Percentiles rank a stretch among this genome's conserved stretches.
phyloP scores from a whole-genome alignment of 139 green algal genomes.

The Haematococcus lacustris region DNA sequence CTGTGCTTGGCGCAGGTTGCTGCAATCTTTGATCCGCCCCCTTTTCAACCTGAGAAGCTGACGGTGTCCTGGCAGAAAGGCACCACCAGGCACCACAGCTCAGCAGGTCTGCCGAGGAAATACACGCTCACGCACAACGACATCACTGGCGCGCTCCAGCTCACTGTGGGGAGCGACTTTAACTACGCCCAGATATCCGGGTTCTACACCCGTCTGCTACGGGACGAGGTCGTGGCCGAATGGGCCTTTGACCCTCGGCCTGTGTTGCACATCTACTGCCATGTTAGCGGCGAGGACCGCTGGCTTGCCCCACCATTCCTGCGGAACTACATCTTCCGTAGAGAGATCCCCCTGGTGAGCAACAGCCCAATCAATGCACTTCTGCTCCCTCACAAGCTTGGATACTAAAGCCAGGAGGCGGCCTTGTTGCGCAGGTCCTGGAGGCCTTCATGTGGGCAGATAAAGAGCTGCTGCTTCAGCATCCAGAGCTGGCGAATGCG shows the following conservation, averaged over 20 bases:
- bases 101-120: conserved; percentile 16
- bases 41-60: conserved; percentile 63
- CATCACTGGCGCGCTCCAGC: conserved; percentile 68
- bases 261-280: conserved; percentile 79
- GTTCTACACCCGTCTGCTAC: conserved; percentile 66
- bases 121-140: conserved; percentile 94
- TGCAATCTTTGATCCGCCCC: conserved; percentile 58
- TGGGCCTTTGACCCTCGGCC: conserved; percentile 36
- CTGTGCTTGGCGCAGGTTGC: too few species aligned
- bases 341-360: conserved; percentile 81
- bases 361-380: neutral
- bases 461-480: conserved; percentile 37
- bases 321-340: conserved; percentile 81
- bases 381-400: neutral
- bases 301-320: conserved; percentile 76
- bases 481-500: conserved; percentile 37
- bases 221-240: conserved; percentile 82
- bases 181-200: conserved; percentile 69
- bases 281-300: conserved; percentile 76
- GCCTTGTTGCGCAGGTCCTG: conserved; percentile 48
- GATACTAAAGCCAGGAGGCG: neutral
- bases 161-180: conserved; percentile 71
- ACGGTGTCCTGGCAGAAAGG: conserved; percentile 34
- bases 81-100: neutral
- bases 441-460: conserved; percentile 73